Evolutionary conservation across 768 basidiomycete genomes (phyloP).

Genomic region (Candolleomyces efflorescens): DNA sequence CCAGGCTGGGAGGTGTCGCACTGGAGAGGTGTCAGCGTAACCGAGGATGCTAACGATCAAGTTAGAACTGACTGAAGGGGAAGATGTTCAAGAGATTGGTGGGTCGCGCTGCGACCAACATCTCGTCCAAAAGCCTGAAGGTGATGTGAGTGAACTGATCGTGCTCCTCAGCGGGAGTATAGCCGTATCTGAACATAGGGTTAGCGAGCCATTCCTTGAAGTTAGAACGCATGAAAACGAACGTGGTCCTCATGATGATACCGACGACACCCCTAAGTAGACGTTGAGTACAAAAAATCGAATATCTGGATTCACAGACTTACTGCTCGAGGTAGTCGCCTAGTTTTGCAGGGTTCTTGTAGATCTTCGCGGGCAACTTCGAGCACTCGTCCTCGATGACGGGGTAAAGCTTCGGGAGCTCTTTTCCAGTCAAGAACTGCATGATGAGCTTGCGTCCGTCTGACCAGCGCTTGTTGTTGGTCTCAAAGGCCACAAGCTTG

Average conservation of each 20-base stretch:
- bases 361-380: conserved; percentile 2
- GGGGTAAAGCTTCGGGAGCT: conserved; percentile 1
- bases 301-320: background rate
- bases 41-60: too few relatives aligned
- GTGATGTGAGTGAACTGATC: conserved; percentile 1
- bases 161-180: background rate
- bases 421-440: background rate
- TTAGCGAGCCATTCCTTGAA: background rate
- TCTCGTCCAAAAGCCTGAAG: conserved; percentile 3
- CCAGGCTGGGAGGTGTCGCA: background rate
- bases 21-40: background rate
- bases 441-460: background rate
- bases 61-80: background rate
- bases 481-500: background rate
- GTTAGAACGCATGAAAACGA: background rate
- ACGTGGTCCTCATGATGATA: conserved; percentile 1
- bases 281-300: background rate
- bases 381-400: background rate
- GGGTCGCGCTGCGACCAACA: conserved; percentile 1
- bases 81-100: background rate
- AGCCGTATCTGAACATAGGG: background rate
- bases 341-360: background rate
- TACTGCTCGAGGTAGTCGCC: background rate
- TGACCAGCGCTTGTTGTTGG: background rate
- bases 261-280: background rate